These are phyloP conservation scores for Rhynchospora breviuscula DNA, from an alignment of 176 grass and related monocot species.

Conservation along the genomic window DNA sequence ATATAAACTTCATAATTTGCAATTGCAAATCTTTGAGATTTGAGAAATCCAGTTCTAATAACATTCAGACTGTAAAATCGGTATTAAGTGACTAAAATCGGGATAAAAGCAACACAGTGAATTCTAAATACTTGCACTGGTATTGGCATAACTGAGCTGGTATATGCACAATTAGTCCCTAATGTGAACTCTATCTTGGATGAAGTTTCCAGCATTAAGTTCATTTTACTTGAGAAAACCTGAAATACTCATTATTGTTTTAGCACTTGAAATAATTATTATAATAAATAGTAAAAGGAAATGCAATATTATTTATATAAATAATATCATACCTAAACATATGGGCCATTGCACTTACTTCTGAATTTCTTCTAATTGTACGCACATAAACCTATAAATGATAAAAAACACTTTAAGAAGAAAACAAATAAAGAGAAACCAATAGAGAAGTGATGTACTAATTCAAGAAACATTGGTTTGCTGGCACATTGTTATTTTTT, in stretches of 20 bases:
- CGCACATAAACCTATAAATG: conserved; percentile 3
- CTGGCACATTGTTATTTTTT: not conserved
- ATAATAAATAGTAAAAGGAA: not conserved
- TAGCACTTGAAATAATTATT: not conserved
- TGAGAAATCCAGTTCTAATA: not conserved
- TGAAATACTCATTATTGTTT: not conserved
- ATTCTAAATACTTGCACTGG: not conserved
- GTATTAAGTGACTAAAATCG: not conserved
- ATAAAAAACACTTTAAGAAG: not conserved
- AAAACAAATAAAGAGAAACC: not conserved
- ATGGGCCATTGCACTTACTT: conserved; percentile 15
- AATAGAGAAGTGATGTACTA: not conserved
- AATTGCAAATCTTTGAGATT: no score
- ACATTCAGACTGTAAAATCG: not conserved
- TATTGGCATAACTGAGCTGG: not conserved
- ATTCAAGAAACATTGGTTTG: not conserved
- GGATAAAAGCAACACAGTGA: not conserved
- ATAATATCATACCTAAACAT: conserved; percentile 3
- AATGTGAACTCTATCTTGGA: not conserved
- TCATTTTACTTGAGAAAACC: not conserved
- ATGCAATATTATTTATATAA: not conserved
- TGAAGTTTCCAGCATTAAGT: not conserved
- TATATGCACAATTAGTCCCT: no score
- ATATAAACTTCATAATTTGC: no score
- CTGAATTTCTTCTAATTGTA: conserved; percentile 5